phyloP scores from a whole-genome alignment of 202 grass and related monocot species.

The Saccharum hybrid region DNA sequence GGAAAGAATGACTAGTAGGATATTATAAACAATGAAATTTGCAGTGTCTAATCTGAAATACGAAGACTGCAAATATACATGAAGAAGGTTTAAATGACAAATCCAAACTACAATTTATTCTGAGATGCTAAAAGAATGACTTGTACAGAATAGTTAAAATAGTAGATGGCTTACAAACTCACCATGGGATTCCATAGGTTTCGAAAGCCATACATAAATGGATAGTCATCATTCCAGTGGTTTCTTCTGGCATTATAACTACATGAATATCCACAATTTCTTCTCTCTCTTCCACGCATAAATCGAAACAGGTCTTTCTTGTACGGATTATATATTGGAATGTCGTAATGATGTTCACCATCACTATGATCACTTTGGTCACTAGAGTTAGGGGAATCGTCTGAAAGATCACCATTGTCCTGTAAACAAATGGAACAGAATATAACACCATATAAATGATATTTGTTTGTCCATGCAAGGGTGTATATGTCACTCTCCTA shows the following conservation, averaged over 20 bases:
- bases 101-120: not conserved
- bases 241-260: not conserved
- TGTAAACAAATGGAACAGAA: slow-evolving; percentile 35
- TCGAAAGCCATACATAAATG: not conserved
- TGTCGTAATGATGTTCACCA: not conserved
- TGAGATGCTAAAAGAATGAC: slow-evolving; percentile 9
- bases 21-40: slow-evolving; percentile 6
- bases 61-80: not conserved
- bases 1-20: not conserved
- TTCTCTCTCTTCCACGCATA: not conserved
- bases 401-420: not conserved
- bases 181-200: slow-evolving; percentile 15
- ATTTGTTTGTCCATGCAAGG: not conserved
- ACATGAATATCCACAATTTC: not conserved
- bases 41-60: not conserved
- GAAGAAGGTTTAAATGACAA: slow-evolving; percentile 20
- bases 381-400: not conserved
- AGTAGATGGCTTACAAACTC: not conserved
- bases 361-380: slow-evolving; percentile 14
- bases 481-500: not conserved
- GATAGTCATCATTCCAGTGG: not conserved
- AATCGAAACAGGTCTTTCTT: not conserved
- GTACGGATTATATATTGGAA: not conserved
- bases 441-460: not conserved
- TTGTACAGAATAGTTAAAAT: slow-evolving; percentile 15